Conservation (phyloP, 2,329 filamentous ascomycete species). For the Ilyonectria mors-panacis region DNA sequence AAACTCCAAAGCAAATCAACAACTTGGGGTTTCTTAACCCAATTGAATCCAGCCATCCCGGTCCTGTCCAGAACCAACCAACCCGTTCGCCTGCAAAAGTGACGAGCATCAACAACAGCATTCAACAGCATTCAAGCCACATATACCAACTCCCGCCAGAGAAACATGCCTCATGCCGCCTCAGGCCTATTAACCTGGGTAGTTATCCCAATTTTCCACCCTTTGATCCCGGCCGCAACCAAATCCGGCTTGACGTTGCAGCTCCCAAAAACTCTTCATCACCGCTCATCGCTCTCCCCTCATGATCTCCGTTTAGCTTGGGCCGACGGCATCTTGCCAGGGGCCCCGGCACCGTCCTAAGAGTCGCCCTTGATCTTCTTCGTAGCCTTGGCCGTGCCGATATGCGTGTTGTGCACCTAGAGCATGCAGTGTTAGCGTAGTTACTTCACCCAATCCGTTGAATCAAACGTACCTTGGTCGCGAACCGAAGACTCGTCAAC, state of each 20-base stretch:
- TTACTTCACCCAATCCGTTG: neutral
- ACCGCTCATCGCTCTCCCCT: conserved; percentile 1
- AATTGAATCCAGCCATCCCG: conserved; percentile 26
- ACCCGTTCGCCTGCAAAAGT: conserved; percentile 33
- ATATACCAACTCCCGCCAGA: conserved; percentile 45
- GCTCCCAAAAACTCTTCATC: conserved; percentile 15
- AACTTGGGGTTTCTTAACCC: conserved; percentile 1
- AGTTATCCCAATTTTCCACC: conserved; percentile 20
- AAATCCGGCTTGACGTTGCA: conserved; percentile 10
- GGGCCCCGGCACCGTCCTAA: conserved; percentile 35
- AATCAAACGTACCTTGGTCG: conserved; percentile 80
- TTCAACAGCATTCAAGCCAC: conserved; percentile 44
- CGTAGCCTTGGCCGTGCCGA: conserved; percentile 87
- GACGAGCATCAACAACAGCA: conserved; percentile 33
- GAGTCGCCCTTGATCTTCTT: conserved; percentile 69
- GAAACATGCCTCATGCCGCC: conserved; percentile 29
- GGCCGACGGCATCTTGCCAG: conserved; percentile 23
- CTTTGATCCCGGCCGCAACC: conserved; percentile 6
- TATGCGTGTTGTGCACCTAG: conserved; percentile 89
- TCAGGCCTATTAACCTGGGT: conserved; percentile 18
- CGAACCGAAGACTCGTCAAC: conserved; percentile 94
- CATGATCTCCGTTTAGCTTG: conserved; percentile 14
- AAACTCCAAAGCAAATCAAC: conserved; percentile 27
- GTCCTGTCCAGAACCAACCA: conserved; percentile 40
- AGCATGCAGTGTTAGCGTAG: conserved; percentile 32